Base-by-base conservation (phyloP, 768 basidiomycete genomes). In the Auriscalpium microsporum region DNA sequence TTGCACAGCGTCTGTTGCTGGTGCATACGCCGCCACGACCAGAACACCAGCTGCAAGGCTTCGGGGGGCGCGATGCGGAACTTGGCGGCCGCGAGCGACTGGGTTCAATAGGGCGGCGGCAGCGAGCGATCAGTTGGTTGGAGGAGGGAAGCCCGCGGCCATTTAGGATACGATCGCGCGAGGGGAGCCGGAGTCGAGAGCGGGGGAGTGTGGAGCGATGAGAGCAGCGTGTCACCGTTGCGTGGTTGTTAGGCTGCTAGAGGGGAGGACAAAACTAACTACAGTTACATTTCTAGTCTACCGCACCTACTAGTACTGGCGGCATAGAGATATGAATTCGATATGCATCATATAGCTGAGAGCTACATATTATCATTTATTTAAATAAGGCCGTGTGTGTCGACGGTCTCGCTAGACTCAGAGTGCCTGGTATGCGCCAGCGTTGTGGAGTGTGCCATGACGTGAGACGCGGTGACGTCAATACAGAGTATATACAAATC, bases 21-120 rank as follows among this genome's bases (percentile, higher is more conserved):
- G 79, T 81, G 10, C 82, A 85, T 62, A 80, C 84, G 2, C 84
- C 86, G 11, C 79, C 86, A 28, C 74, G 77, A 36, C 79, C 83
- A 19, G 66, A 66, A 9, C n/a, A 28, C 9, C 50, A 35, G 14
- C 54, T 50, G 34, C 58, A 37, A 48, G 52, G 52, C 23, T 34
- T 23, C 28, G 28, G 28, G 7, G 28, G 28, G 44, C 42, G 19
- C 51, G 59, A 58, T 13, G 21, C 14, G 21, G 59, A 60, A 17
- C 34, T 48, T 40, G 21, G 49, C 40, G 56, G 53, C 28, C 50
- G 35, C 8, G 37, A 42, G 9, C 45, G 50, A 11, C 28, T 47
- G 5, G 56, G 56, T 7, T 54, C 56, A 42, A 47, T 59, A 11
- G 56, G 56, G 36, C 42, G 56, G 35, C 56, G 56, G 10, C 28